Percentiles rank a stretch among this genome's conserved stretches.
Evolutionary conservation across 305 asterid species (phyloP).

Genomic region (Solanum aculeatissimum): DNA sequence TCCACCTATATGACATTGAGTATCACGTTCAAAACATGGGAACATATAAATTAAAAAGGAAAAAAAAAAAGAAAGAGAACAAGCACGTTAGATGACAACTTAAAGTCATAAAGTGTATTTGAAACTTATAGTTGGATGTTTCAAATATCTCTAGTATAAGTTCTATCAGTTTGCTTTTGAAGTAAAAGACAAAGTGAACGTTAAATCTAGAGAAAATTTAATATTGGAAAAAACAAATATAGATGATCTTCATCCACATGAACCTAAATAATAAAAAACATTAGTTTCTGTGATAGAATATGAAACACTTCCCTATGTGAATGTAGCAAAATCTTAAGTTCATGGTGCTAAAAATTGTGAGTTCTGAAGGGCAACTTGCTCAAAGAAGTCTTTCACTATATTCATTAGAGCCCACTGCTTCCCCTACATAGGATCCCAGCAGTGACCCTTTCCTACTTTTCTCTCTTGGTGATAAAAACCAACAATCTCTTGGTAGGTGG

Average conservation of each 20-base stretch:
- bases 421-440: neutral
- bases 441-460: neutral
- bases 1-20: neutral
- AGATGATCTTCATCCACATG: neutral
- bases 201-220: neutral
- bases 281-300: neutral
- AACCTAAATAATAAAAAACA: neutral
- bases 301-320: neutral
- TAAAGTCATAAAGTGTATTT: neutral
- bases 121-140: neutral
- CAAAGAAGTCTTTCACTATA: neutral
- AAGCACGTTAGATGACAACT: neutral
- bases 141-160: neutral
- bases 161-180: neutral
- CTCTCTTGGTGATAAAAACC: neutral
- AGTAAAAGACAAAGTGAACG: neutral
- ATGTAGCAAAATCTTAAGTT: neutral
- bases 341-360: neutral
- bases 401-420: neutral
- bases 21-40: neutral
- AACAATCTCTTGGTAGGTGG: neutral
- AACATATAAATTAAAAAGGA: neutral
- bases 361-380: neutral
- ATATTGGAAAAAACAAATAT: neutral
- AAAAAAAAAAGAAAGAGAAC: neutral